phyloP scores from a whole-genome alignment of 768 basidiomycete genomes.

The Crassisporium funariophilum region DNA sequence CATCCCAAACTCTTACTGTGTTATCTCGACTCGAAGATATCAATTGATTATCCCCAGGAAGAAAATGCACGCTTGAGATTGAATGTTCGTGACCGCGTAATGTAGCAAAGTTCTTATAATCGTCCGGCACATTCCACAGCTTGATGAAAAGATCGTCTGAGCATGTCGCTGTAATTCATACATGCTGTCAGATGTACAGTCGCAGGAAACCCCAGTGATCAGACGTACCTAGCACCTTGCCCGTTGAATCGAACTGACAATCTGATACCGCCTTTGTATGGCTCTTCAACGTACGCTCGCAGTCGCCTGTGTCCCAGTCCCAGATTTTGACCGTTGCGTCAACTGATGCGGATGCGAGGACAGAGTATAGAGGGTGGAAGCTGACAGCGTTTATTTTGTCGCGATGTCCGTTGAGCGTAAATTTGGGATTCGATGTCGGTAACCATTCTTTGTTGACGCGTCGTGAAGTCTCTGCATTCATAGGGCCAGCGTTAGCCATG shows the following conservation, averaged over 20 bases:
- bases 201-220: no score
- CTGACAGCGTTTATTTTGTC: slow-evolving; percentile 75
- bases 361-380: slow-evolving; percentile 85
- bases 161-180: slow-evolving; percentile 53
- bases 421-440: slow-evolving; percentile 81
- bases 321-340: slow-evolving; percentile 91
- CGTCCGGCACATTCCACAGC: slow-evolving; percentile 88
- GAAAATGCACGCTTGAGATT: slow-evolving; percentile 82
- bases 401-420: slow-evolving; percentile 75
- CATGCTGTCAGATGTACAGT: no score
- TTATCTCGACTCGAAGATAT: slow-evolving; percentile 88
- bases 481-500: slow-evolving; percentile 45
- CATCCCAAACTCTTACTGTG: slow-evolving; percentile 85
- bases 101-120: slow-evolving; percentile 88
- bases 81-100: slow-evolving; percentile 91
- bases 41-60: slow-evolving; percentile 81
- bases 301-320: slow-evolving; percentile 96
- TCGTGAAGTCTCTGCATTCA: slow-evolving; percentile 53
- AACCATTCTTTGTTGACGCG: slow-evolving; percentile 77
- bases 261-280: slow-evolving; percentile 90
- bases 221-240: slow-evolving; percentile 71
- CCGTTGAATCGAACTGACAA: slow-evolving; percentile 87
- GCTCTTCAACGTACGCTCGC: slow-evolving; percentile 88
- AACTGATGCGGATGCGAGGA: slow-evolving; percentile 84
- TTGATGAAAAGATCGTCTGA: slow-evolving; percentile 92